A percentile compares a stretch with the other conserved stretches of the same genome.
Conservation (phyloP, 78 protist species). For the Emiliania huxleyi region DNA sequence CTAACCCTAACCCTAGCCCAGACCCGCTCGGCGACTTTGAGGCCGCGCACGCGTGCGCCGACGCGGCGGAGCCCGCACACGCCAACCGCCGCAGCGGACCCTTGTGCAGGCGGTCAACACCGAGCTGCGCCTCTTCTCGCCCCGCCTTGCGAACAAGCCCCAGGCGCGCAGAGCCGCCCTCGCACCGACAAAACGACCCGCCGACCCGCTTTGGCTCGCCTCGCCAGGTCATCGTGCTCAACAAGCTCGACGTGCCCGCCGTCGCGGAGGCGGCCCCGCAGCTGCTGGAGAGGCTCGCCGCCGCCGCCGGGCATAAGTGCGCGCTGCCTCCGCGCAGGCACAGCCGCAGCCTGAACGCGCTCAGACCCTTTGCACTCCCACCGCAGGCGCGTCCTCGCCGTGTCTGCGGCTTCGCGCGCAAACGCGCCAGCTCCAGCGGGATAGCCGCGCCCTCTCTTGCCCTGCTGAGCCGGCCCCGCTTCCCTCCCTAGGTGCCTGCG, state of each 20-base stretch:
- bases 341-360: too few species aligned
- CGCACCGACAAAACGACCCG: too few species aligned
- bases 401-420: not conserved
- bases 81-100: too few species aligned
- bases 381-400: not conserved
- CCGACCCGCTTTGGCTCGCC: not conserved
- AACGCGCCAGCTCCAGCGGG: too few species aligned
- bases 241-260: not conserved
- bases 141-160: not conserved
- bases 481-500: not conserved
- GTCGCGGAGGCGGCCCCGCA: not conserved
- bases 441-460: too few species aligned
- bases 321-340: too few species aligned
- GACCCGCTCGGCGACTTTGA: too few species aligned
- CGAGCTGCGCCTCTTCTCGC: slow-evolving; percentile 3
- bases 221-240: not conserved
- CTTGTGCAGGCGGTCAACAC: not conserved
- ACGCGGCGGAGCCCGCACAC: too few species aligned
- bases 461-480: too few species aligned
- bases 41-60: too few species aligned
- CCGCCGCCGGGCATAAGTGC: not conserved
- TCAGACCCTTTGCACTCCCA: too few species aligned
- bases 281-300: not conserved
- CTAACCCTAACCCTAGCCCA: too few species aligned
- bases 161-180: not conserved